Base-by-base conservation (phyloP, 305 asterid genomes). In the Solanum chacoense region DNA sequence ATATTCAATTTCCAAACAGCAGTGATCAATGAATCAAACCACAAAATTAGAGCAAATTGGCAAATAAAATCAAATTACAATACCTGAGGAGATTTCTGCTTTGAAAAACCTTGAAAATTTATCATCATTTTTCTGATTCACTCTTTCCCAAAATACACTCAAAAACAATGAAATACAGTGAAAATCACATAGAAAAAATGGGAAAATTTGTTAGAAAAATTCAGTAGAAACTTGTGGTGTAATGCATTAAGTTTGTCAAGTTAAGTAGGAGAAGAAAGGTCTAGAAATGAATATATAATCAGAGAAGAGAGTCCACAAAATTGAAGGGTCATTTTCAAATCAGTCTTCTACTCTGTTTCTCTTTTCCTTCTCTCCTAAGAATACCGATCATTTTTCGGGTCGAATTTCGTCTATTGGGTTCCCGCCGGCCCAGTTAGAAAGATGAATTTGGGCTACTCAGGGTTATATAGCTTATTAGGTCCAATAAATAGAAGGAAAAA, bases 51-150 rank as follows among this genome's bases (percentile, higher is more conserved):
- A 55, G 67, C 67, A 20, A 26, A 67, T 67, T 69, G 2, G 65
- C 50, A 7, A 85, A n/a, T 31, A 85, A 37, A 5, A 37, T 72
- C n/a, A 89, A 84, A 55, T 85, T n/a, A 24, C 79, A 89, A 9
- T 89, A 95, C 96, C 95, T 90, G 91, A 88, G 92, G 92, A 78
- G 96, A 92, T 92, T 90, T 93, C 85, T 91, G 86, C 91, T 95
- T 93, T 22, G 91, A 45, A 87, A 93, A 93, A 38, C 93, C 93
- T 35, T 93, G 91, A 88, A 84, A 93, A 87, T 9, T 89, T 29
- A 93, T 93, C 94, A 95, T 93, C 96, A 94, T 94, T 31, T 59
- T 84, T 74, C 24, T 42, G 67, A 50, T 55, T 85, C 31, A 28
- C 72, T 20, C 8, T 59, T 55, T 13, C 24, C 31, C 11, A 28